Evolutionary conservation across 257 asterid genomes (phyloP).

Genomic region (Euphrasia confusa): DNA sequence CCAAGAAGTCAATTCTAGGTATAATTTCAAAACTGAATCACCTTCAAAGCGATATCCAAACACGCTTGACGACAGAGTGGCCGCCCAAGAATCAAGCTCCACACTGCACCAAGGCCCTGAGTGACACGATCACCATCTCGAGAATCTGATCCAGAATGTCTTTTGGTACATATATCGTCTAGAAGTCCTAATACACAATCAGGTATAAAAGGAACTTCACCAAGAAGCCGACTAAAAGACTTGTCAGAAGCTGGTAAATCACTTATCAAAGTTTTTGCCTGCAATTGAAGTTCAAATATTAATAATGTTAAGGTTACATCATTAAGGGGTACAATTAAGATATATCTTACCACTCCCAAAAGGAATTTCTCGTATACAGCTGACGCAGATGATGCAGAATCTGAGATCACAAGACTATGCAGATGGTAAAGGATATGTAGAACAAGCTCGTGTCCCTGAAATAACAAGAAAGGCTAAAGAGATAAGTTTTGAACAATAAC

Average conservation of each 20-base stretch:
- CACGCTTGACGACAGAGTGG: slow-evolving; percentile 84
- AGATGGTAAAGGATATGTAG: slow-evolving; percentile 87
- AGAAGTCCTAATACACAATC: slow-evolving; percentile 74
- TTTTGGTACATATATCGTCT: slow-evolving; percentile 65
- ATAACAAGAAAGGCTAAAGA: slow-evolving; percentile 19
- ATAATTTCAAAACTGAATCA: slow-evolving; percentile 23
- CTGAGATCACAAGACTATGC: slow-evolving; percentile 58
- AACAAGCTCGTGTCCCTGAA: slow-evolving; percentile 92
- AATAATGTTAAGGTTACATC: slow-evolving; percentile 22
- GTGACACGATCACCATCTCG: slow-evolving; percentile 89
- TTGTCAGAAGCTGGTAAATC: slow-evolving; percentile 88
- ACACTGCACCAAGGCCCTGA: slow-evolving; percentile 94
- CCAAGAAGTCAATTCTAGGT: slow-evolving; percentile 4
- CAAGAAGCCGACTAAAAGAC: slow-evolving; percentile 89
- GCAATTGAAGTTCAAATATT: slow-evolving; percentile 33
- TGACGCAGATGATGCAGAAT: slow-evolving; percentile 57
- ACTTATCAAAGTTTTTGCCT: slow-evolving; percentile 73
- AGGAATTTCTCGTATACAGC: slow-evolving; percentile 71
- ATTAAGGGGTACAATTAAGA: slow-evolving; percentile 18
- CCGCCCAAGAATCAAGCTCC: slow-evolving; percentile 87
- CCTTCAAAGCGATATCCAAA: slow-evolving; percentile 91
- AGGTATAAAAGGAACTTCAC: slow-evolving; percentile 86
- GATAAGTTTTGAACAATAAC: slow-evolving; percentile 2
- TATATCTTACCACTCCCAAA: slow-evolving; percentile 70
- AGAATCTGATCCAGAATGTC: slow-evolving; percentile 45